These are phyloP conservation scores for Magnolia officinalis DNA, from an alignment of 164 flowering plant species.

Conservation along the genomic window DNA sequence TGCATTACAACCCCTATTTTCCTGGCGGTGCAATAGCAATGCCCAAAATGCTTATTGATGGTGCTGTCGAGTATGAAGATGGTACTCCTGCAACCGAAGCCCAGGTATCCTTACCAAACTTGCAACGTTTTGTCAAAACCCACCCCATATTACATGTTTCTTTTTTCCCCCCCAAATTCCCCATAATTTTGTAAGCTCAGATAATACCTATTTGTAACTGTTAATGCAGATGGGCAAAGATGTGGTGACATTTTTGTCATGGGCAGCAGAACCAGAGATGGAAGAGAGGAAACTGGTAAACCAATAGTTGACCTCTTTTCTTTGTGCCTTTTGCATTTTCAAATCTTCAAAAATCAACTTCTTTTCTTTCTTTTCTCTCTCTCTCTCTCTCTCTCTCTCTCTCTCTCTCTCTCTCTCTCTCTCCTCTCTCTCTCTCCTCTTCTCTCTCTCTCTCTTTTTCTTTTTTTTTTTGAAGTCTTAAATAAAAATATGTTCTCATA, in stretches of 20 bases:
- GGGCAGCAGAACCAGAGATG: slow-evolving; percentile 72
- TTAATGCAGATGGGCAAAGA: slow-evolving; percentile 53
- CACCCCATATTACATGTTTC: too few species aligned
- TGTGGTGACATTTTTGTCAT: slow-evolving; percentile 48
- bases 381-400: too few species aligned
- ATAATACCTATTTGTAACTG: background rate
- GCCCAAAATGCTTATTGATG: slow-evolving; percentile 61
- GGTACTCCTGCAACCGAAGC: slow-evolving; percentile 58
- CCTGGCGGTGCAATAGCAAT: slow-evolving; percentile 67
- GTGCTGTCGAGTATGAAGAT: slow-evolving; percentile 58
- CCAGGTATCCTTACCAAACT: slow-evolving; percentile 31
- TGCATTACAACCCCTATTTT: slow-evolving; percentile 60
- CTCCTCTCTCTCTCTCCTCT: too few species aligned
- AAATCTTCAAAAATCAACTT: too few species aligned
- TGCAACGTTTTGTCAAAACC: background rate
- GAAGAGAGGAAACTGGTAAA: slow-evolving; percentile 50
- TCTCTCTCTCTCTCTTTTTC: too few species aligned
- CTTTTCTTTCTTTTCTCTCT: too few species aligned
- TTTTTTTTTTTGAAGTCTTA: background rate
- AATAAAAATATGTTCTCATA: background rate
- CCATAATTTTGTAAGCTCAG: background rate
- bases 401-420: too few species aligned
- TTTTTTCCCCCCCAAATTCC: background rate
- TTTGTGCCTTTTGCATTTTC: background rate
- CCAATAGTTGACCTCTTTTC: background rate